A percentile compares a stretch with the other conserved stretches of the same genome.
Evolutionary conservation across 495 filamentous ascomycete species (phyloP).

Genomic region (Neurospora hispaniola): DNA sequence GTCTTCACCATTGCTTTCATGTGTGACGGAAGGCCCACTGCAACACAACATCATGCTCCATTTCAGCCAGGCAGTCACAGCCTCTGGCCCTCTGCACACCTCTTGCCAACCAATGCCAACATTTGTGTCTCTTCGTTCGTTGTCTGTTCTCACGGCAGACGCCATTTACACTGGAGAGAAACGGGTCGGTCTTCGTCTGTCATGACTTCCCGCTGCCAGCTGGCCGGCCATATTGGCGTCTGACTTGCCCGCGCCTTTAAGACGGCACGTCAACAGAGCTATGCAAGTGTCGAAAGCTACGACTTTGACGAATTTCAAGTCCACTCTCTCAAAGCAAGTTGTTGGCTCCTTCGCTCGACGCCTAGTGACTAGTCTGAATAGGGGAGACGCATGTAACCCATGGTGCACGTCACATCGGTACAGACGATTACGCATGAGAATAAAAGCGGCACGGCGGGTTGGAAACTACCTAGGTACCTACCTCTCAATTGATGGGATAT

Average conservation of each 20-base stretch:
- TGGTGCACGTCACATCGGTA: background rate
- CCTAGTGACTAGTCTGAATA: background rate
- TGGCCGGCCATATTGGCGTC: background rate
- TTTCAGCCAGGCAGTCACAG: background rate
- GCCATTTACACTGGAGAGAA: conserved; percentile 20
- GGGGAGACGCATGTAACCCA: background rate
- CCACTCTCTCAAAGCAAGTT: background rate
- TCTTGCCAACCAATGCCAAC: background rate
- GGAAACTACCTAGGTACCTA: background rate
- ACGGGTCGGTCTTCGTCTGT: conserved; percentile 10
- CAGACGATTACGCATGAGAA: background rate
- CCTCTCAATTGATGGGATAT: background rate
- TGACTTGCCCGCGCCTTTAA: background rate
- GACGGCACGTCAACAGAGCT: background rate
- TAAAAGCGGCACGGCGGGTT: background rate
- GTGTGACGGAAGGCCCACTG: conserved; percentile 7
- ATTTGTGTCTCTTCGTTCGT: background rate
- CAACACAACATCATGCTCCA: background rate
- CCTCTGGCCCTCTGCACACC: background rate
- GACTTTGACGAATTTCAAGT: background rate
- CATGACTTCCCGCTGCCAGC: conserved; percentile 3
- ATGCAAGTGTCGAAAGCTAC: background rate
- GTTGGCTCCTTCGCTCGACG: background rate
- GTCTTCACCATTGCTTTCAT: background rate
- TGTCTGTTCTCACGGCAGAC: conserved; percentile 8